A percentile compares a stretch with the other conserved stretches of the same genome.
phyloP scores from a whole-genome alignment of 208 protist species.

The Trypanosoma conorhini region DNA sequence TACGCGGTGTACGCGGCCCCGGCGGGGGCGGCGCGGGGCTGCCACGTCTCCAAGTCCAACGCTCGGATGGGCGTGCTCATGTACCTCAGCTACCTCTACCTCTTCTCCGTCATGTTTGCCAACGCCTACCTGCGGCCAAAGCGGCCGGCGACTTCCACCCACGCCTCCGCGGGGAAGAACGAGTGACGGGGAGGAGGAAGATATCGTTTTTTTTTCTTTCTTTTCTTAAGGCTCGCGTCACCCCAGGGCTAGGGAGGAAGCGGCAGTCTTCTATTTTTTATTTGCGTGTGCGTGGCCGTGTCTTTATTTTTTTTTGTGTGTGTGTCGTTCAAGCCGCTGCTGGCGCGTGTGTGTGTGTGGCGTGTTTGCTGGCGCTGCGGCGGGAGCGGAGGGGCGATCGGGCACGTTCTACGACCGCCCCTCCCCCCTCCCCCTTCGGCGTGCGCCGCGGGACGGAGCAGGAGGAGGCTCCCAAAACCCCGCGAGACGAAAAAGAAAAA shows the following conservation, averaged over 20 bases:
- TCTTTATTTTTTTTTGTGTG: neutral
- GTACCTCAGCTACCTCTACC: slow-evolving; percentile 91
- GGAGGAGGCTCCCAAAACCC: no score
- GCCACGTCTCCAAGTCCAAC: slow-evolving; percentile 45
- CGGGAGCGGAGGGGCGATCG: no score
- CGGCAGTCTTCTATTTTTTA: neutral
- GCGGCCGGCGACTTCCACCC: neutral
- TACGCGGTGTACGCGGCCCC: slow-evolving; percentile 44
- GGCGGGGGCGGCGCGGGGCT: neutral
- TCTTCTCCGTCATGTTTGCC: slow-evolving; percentile 89
- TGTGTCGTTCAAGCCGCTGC: no score
- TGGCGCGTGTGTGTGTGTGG: neutral
- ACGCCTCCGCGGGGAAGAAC: neutral
- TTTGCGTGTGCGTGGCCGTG: neutral
- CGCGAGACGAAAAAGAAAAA: no score
- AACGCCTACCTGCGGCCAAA: slow-evolving; percentile 65
- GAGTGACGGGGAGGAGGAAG: neutral
- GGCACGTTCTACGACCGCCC: no score
- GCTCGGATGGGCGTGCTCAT: slow-evolving; percentile 74
- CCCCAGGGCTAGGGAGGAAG: neutral
- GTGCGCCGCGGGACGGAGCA: no score
- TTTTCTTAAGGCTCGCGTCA: neutral
- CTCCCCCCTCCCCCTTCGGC: no score
- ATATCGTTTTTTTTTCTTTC: neutral
- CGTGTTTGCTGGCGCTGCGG: neutral